Evolutionary conservation across 208 protist genomes (phyloP), one percentile per base, ranked within the genome.

Genomic region (Crithidia brevicula): DNA sequence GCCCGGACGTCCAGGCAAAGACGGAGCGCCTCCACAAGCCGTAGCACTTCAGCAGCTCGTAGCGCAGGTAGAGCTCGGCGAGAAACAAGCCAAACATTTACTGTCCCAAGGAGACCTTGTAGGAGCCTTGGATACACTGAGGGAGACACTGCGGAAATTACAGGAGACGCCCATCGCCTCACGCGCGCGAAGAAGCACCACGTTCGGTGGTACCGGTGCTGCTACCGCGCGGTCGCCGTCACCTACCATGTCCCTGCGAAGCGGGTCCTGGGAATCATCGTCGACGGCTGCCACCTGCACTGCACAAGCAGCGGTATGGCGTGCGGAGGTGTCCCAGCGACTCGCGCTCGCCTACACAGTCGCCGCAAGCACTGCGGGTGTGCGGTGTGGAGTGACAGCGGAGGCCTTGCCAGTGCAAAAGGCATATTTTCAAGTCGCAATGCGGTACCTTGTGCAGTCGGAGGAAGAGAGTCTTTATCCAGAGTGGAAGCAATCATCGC

Each of bases 321-420:
- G 67, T 9, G 50, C 57, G 30, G 43, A 73, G 42, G 56, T 74
- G 13, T 56, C 80, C 13, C 81, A 82, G 72, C 64, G 79, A 16
- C 77, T 78, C 47, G 81, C 86, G 11, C 79, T 85, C 49, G 71
- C 49, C 16, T 79, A 75, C 68, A 80, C 85, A 10, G 70, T 76
- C 15, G 64, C 71, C 40, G 82, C 83, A 3, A 91, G 85, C 70
- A 76, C 74, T 60, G 86, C 88, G 34, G 86, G 72, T 11, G 60
- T 95, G 23, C 81, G 77, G 22, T 74, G 84, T 50, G 70, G 67
- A 20, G 67, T 67, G n/a, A 73, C 71, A n/a, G 81, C 77, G 7
- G 79, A 77, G 67, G 67, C 85, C 4, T 54, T 72, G 15, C 66
- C 78, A 8, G 72, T 82, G 13, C 70, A 86, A 16, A 53, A 78